phyloP scores from a whole-genome alignment of 495 filamentous ascomycete genomes.

The Rusavskia elegans region DNA sequence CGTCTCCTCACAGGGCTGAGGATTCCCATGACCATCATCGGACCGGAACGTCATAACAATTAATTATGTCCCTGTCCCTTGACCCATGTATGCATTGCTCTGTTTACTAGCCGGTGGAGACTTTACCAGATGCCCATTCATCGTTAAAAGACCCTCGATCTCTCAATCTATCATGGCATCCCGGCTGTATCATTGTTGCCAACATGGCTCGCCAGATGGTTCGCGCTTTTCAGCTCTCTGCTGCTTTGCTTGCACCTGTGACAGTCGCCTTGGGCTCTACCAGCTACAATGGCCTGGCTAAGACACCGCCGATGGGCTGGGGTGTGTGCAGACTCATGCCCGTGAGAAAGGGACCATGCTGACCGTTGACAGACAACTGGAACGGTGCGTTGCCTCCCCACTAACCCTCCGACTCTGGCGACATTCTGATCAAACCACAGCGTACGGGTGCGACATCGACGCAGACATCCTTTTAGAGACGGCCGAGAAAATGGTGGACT shows the following conservation, averaged over 20 bases:
- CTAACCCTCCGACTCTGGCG: neutral
- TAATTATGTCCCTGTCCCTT: no score
- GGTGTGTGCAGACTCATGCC: constrained; percentile 5
- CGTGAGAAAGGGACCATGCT: neutral
- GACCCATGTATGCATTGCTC: no score
- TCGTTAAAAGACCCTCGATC: no score
- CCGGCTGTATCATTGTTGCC: no score
- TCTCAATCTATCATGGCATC: no score
- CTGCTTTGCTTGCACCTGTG: neutral
- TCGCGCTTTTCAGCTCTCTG: no score
- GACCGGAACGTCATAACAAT: no score
- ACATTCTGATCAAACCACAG: neutral
- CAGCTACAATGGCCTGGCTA: constrained; percentile 26
- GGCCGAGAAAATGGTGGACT: constrained; percentile 30
- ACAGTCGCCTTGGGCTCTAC: neutral
- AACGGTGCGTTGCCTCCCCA: constrained; percentile 18
- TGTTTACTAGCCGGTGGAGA: no score
- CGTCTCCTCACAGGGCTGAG: no score
- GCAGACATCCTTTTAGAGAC: constrained; percentile 31
- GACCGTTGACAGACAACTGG: constrained; percentile 28
- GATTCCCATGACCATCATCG: no score
- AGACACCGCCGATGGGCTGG: constrained; percentile 28
- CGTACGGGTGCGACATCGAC: constrained; percentile 33
- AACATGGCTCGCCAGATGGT: no score
- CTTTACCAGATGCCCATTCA: no score